Base-by-base conservation (phyloP, 78 protist genomes). In the Anaeramoeba ignava region DNA sequence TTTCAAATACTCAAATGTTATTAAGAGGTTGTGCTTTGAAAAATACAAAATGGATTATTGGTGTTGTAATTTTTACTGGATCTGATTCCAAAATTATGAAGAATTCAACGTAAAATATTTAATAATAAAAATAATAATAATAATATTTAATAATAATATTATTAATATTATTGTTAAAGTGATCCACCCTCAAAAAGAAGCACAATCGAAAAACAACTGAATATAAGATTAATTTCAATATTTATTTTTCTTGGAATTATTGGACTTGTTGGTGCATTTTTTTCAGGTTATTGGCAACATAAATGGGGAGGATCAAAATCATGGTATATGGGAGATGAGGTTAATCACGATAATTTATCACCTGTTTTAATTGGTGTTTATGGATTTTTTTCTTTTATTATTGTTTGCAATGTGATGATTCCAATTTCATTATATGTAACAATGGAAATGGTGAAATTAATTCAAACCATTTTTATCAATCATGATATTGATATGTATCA, bases 11-110 rank as follows among this genome's bases (percentile, higher is more conserved):
- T 34, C 85, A 83, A 42, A 78, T 38, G 23, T 1, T 83, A 38
- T 3, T 83, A 8, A 34, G 79, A 67, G 93, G 95, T 27, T 37
- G 78, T 33, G 81, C 33, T 40, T 89, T 96, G 38, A 81, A 94
- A 68, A 95, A 93, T 83, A 92, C 98, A 0, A 91, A 85, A 1
- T 92, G 88, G 88, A n/a, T n/a, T n/a, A n/a, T n/a, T n/a, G n/a
- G n/a, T n/a, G n/a, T n/a, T n/a, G n/a, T n/a, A n/a, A n/a, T n/a
- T n/a, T n/a, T n/a, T n/a, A n/a, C n/a, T n/a, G n/a, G n/a, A n/a
- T n/a, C n/a, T n/a, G n/a, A n/a, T n/a, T n/a, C n/a, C n/a, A n/a
- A n/a, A n/a, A n/a, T n/a, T n/a, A n/a, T n/a, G n/a, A n/a, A n/a
- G n/a, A n/a, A n/a, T n/a, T n/a, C n/a, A n/a, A n/a, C n/a, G n/a